phyloP scores from a whole-genome alignment of 1,284 basidiomycete genomes.

The Thecaphora frezii region DNA sequence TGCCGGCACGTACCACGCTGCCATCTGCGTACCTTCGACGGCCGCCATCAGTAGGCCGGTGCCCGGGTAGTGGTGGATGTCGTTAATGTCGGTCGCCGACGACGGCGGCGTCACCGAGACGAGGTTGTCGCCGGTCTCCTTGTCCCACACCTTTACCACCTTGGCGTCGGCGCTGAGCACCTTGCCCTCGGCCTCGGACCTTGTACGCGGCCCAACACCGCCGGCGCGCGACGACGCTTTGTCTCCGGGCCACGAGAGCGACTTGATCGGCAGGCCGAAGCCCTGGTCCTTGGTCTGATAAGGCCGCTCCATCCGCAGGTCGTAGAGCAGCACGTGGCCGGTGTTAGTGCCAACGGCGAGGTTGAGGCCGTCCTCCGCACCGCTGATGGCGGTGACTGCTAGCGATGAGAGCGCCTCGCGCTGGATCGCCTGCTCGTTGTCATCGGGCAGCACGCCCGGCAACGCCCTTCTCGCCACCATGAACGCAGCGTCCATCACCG shows the following conservation, averaged over 20 bases:
- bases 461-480: conserved; percentile 59
- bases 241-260: conserved; percentile 83
- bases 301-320: conserved; percentile 79
- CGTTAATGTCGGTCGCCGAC: conserved; percentile 73
- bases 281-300: conserved; percentile 95
- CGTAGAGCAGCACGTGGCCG: conserved; percentile 91
- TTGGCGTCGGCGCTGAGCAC: conserved; percentile 55
- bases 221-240: conserved; percentile 62
- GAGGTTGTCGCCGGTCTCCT: conserved; percentile 76
- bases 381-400: conserved; percentile 76
- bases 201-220: conserved; percentile 70
- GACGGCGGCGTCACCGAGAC: conserved; percentile 86
- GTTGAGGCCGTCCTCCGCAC: conserved; percentile 80
- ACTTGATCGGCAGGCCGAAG: conserved; percentile 87
- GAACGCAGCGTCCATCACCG: conserved; percentile 51
- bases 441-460: conserved; percentile 45
- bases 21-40: conserved; percentile 56
- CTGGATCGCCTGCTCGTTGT: conserved; percentile 47
- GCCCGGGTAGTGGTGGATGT: conserved; percentile 55
- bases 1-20: conserved; percentile 77
- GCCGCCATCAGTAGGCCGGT: conserved; percentile 55
- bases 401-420: conserved; percentile 61
- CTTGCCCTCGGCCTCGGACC: conserved; percentile 61
- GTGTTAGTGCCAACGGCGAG: conserved; percentile 92
- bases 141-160: conserved; percentile 65